A percentile compares a stretch with the other conserved stretches of the same genome.
Evolutionary conservation across 2,329 filamentous ascomycete genomes (phyloP).

Genomic region (Lasiodiplodia theobromae): DNA sequence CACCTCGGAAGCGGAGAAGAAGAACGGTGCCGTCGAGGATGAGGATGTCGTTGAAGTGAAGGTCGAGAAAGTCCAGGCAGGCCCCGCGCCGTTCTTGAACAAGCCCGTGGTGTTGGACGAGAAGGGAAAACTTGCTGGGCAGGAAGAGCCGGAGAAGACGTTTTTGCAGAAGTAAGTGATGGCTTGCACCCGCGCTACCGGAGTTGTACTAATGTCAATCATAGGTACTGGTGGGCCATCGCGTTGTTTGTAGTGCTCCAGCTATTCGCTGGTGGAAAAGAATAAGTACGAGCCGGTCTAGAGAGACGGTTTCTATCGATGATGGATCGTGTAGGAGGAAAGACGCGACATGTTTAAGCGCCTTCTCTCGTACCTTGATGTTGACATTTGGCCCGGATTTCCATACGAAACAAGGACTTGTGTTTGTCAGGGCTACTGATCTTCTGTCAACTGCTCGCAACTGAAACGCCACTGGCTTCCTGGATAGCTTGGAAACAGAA

Average conservation of each 20-base stretch:
- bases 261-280: slow-evolving; percentile 49
- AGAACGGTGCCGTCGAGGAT: neutral
- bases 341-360: neutral
- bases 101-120: slow-evolving; percentile 64
- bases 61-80: slow-evolving; percentile 47
- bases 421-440: neutral
- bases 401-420: no score
- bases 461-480: neutral
- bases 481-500: neutral
- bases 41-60: slow-evolving; percentile 52
- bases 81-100: slow-evolving; percentile 55
- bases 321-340: neutral
- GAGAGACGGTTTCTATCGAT: neutral
- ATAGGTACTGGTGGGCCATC: slow-evolving; percentile 60
- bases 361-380: neutral
- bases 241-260: slow-evolving; percentile 56
- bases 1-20: neutral
- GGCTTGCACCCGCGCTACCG: neutral
- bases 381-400: no score
- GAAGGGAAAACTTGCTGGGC: slow-evolving; percentile 58
- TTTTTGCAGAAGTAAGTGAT: slow-evolving; percentile 60
- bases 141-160: slow-evolving; percentile 55
- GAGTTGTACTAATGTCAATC: slow-evolving; percentile 32
- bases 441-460: neutral
- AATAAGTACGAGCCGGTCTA: slow-evolving; percentile 27